phyloP scores from a whole-genome alignment of 2,329 filamentous ascomycete genomes.

The Aspergillus calidoustus region DNA sequence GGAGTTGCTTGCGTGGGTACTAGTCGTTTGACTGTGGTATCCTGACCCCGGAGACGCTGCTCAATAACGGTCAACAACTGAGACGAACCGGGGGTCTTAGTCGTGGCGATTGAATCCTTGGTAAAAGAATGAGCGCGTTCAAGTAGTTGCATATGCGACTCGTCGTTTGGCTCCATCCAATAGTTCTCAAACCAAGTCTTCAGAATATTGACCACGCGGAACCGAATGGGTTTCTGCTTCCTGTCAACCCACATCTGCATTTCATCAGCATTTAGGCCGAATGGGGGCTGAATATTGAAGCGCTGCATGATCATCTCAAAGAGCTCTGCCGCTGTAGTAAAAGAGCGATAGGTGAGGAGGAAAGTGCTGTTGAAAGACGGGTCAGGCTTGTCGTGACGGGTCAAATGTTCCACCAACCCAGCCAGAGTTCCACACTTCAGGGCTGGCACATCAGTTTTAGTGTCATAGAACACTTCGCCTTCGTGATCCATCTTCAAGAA shows the following conservation, averaged over 20 bases:
- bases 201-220: conserved; percentile 94
- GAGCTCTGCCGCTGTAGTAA: conserved; percentile 85
- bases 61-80: conserved; percentile 86
- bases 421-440: conserved; percentile 88
- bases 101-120: conserved; percentile 87
- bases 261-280: conserved; percentile 74
- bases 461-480: conserved; percentile 86
- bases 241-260: conserved; percentile 87
- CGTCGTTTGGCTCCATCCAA: conserved; percentile 96
- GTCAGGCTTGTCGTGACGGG: conserved; percentile 92
- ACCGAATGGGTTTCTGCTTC: conserved; percentile 94
- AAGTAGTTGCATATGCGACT: conserved; percentile 82
- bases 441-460: conserved; percentile 73
- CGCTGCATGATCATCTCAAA: conserved; percentile 91
- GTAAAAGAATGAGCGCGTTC: conserved; percentile 89
- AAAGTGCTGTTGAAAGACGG: conserved; percentile 98
- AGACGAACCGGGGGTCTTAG: conserved; percentile 85
- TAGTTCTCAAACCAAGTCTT: conserved; percentile 99
- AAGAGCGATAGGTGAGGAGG: conserved; percentile 93
- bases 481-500: conserved; percentile 88
- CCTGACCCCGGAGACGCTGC: conserved; percentile 84
- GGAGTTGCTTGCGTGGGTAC: conserved; percentile 84
- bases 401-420: conserved; percentile 91
- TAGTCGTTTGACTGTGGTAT: conserved; percentile 81
- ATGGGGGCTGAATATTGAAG: conserved; percentile 89